Percentiles rank a stretch among this genome's conserved stretches.
Conservation (phyloP, 164 flowering plant species). For the Berberis vulgaris region DNA sequence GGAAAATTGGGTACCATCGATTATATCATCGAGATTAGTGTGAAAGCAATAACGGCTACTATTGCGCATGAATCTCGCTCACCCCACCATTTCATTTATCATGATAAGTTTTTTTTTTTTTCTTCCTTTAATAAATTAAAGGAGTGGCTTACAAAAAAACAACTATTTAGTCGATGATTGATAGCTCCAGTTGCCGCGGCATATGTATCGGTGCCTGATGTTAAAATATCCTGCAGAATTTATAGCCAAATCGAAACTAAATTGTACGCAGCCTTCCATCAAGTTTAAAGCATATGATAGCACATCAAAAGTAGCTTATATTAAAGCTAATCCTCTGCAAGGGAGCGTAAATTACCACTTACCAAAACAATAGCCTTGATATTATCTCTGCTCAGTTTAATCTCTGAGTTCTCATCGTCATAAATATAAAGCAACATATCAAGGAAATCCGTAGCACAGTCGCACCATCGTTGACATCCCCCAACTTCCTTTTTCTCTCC, state of each 20-base stretch:
- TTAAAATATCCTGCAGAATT: conserved; percentile 2
- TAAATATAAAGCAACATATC: not conserved
- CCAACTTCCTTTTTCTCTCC: not conserved
- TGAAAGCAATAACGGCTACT: no score
- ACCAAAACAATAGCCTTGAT: conserved; percentile 7
- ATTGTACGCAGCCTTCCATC: no score
- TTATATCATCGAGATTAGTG: no score
- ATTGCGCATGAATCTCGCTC: no score
- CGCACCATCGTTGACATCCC: not conserved
- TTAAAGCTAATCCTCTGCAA: not conserved
- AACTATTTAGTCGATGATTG: not conserved
- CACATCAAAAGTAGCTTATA: not conserved
- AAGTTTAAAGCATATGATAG: no score
- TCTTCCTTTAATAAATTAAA: no score
- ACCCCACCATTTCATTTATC: no score
- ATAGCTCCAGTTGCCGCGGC: conserved; percentile 3
- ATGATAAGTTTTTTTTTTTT: no score
- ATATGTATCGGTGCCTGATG: conserved; percentile 1
- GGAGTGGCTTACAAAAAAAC: no score
- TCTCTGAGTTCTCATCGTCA: conserved; percentile 3
- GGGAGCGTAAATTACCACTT: not conserved
- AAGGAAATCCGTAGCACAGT: not conserved
- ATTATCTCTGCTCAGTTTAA: not conserved
- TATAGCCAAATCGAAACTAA: no score
- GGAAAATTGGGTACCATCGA: no score